phyloP scores from a whole-genome alignment of 2,329 filamentous ascomycete species.

The Lachnellula hyalina region DNA sequence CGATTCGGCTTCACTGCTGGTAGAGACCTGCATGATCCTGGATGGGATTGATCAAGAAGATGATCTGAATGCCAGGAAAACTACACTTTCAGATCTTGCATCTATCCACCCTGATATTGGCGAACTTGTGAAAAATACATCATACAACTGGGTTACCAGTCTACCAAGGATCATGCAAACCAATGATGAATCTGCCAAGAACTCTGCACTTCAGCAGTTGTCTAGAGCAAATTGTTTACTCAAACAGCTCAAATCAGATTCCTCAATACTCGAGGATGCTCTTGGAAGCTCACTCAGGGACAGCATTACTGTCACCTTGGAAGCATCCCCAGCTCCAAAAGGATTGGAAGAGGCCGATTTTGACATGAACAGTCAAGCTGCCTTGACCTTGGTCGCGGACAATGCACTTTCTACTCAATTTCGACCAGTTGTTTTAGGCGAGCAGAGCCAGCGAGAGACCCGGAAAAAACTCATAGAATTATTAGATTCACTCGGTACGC shows the following conservation, averaged over 20 bases:
- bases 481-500: conserved; percentile 47
- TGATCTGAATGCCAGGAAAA: conserved; percentile 33
- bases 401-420: conserved; percentile 38
- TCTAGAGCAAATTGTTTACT: conserved; percentile 65
- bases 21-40: conserved; percentile 76
- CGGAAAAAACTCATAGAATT: conserved; percentile 54
- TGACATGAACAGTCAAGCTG: conserved; percentile 27
- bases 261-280: conserved; percentile 60
- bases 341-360: conserved; percentile 26
- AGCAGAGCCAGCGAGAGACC: conserved; percentile 62
- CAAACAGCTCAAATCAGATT: conserved; percentile 56
- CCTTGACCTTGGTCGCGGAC: conserved; percentile 23
- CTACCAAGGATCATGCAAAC: conserved; percentile 79
- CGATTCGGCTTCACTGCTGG: conserved; percentile 63
- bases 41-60: conserved; percentile 45
- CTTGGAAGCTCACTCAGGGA: conserved; percentile 68
- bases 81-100: conserved; percentile 56
- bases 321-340: conserved; percentile 12
- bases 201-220: conserved; percentile 69
- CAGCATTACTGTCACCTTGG: conserved; percentile 48
- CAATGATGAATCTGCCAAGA: conserved; percentile 73
- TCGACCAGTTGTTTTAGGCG: conserved; percentile 54
- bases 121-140: conserved; percentile 60
- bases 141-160: conserved; percentile 77
- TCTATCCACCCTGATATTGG: conserved; percentile 56